phyloP scores from a whole-genome alignment of 2,329 filamentous ascomycete genomes.

The Mollisia scopiformis region DNA sequence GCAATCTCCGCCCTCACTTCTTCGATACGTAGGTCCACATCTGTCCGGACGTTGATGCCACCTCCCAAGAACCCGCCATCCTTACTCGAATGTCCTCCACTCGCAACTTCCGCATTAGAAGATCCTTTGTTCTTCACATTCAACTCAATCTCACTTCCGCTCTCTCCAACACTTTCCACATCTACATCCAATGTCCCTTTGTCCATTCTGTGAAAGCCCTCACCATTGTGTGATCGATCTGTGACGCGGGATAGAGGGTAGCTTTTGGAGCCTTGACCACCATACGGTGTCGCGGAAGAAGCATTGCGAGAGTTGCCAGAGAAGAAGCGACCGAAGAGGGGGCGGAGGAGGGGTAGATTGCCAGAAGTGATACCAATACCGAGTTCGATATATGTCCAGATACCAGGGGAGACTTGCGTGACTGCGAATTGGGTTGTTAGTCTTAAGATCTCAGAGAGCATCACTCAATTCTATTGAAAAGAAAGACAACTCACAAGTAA shows the following conservation, averaged over 20 bases:
- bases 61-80: background rate
- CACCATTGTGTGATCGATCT: background rate
- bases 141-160: constrained; percentile 11
- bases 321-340: constrained; percentile 31
- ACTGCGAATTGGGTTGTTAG: no score
- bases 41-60: constrained; percentile 12
- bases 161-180: constrained; percentile 9
- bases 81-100: background rate
- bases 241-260: constrained; percentile 4
- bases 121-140: background rate
- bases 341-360: constrained; percentile 37
- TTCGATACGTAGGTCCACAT: constrained; percentile 12
- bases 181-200: background rate
- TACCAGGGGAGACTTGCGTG: constrained; percentile 28
- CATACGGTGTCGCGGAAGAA: background rate
- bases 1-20: constrained; percentile 7
- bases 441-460: background rate
- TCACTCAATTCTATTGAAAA: background rate
- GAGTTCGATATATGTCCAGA: constrained; percentile 46
- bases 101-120: background rate
- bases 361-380: constrained; percentile 39
- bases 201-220: constrained; percentile 8
- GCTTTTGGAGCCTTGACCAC: background rate
- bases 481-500: constrained; percentile 20
- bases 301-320: background rate